phyloP scores from a whole-genome alignment of 1,284 basidiomycete genomes.

The Exobasidium rhododendri region DNA sequence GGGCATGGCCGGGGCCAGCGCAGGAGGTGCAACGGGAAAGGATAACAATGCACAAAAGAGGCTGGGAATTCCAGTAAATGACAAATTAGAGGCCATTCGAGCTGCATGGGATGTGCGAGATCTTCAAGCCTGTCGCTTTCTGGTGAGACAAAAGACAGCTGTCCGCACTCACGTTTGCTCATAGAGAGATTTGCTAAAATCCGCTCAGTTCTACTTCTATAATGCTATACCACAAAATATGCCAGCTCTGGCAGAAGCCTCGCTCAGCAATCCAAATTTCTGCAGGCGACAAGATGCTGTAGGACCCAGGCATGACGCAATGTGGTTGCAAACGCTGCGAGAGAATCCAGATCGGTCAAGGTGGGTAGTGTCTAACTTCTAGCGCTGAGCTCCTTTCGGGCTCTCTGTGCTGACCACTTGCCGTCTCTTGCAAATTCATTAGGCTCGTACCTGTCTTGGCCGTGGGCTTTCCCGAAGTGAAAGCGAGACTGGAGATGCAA shows the following conservation, averaged over 20 bases:
- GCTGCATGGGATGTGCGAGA: constrained; percentile 47
- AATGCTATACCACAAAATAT: constrained; percentile 24
- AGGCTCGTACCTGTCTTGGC: constrained; percentile 51
- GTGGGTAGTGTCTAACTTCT: constrained; percentile 15
- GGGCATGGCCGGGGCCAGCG: not conserved
- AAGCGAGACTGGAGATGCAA: constrained; percentile 41
- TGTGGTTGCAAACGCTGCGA: constrained; percentile 44
- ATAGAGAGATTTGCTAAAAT: not conserved
- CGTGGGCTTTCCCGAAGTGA: constrained; percentile 48
- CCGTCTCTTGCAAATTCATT: constrained; percentile 8
- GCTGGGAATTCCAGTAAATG: constrained; percentile 33
- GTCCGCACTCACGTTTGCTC: not conserved
- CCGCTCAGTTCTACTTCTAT: constrained; percentile 38
- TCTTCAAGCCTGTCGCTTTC: constrained; percentile 43
- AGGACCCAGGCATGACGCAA: constrained; percentile 45
- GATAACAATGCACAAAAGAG: constrained; percentile 29
- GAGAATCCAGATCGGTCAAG: constrained; percentile 47
- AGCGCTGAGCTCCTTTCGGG: not conserved
- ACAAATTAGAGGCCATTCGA: constrained; percentile 43
- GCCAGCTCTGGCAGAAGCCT: constrained; percentile 17
- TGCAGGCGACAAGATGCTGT: constrained; percentile 43
- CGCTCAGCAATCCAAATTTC: constrained; percentile 34
- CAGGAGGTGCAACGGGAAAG: not conserved
- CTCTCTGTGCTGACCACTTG: not conserved
- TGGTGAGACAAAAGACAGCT: no score